Conservation (phyloP, 306 rosid species). For the Vigna trinervia region DNA sequence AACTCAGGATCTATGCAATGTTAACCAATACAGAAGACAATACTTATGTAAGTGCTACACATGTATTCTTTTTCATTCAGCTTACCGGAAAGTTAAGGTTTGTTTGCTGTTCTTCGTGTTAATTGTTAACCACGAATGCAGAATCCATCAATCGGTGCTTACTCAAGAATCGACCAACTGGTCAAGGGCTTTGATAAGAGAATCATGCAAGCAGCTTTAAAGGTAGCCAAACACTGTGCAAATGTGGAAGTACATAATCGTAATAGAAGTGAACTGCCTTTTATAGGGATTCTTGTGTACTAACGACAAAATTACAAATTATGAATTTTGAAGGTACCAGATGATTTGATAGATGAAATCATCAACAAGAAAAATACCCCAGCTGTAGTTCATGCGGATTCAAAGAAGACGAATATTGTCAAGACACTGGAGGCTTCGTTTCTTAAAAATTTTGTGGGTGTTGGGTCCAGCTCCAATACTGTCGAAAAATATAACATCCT, state of each 20-base stretch:
- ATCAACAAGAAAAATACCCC: slow-evolving; percentile 50
- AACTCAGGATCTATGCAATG: slow-evolving; percentile 74
- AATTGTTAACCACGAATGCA: slow-evolving; percentile 41
- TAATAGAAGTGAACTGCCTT: background rate
- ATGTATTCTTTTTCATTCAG: slow-evolving; percentile 1
- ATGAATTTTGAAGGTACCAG: slow-evolving; percentile 63
- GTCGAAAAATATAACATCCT: slow-evolving; percentile 55
- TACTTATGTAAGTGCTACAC: slow-evolving; percentile 53
- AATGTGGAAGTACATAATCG: background rate
- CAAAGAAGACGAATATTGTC: slow-evolving; percentile 39
- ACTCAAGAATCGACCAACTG: slow-evolving; percentile 69
- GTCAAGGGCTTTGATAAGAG: slow-evolving; percentile 71
- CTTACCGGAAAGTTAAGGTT: background rate
- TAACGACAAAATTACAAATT: background rate
- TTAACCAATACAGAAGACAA: slow-evolving; percentile 62
- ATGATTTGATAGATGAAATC: slow-evolving; percentile 65
- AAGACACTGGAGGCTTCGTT: slow-evolving; percentile 60
- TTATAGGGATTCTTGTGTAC: background rate
- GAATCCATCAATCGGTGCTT: slow-evolving; percentile 75
- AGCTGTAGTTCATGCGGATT: slow-evolving; percentile 66
- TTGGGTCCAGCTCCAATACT: slow-evolving; percentile 46
- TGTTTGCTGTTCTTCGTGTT: slow-evolving; percentile 29
- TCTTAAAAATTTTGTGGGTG: slow-evolving; percentile 44
- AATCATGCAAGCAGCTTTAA: slow-evolving; percentile 72
- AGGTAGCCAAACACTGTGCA: slow-evolving; percentile 47